Percentiles rank a stretch among this genome's conserved stretches.
phyloP scores from a whole-genome alignment of 805 yeast species.

The Naumovozyma baii region DNA sequence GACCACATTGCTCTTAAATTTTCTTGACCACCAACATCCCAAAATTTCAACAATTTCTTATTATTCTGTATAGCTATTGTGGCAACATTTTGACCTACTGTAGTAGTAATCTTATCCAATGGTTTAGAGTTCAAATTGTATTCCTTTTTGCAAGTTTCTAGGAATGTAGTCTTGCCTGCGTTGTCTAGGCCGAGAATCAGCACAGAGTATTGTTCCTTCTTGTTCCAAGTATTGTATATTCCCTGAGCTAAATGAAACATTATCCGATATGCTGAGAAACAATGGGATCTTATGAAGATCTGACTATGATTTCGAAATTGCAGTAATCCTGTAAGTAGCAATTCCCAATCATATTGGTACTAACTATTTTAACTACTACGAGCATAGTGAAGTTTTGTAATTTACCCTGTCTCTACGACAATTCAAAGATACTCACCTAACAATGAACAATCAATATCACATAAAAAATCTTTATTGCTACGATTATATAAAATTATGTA shows the following conservation, averaged over 20 bases:
- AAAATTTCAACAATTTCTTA: conserved; percentile 54
- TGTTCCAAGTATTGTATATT: conserved; percentile 47
- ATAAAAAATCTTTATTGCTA: no score
- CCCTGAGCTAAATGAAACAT: conserved; percentile 68
- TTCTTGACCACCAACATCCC: conserved; percentile 97
- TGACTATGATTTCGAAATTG: no score
- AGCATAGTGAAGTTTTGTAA: no score
- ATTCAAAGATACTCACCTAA: no score
- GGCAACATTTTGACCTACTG: conserved; percentile 86
- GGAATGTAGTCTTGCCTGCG: conserved; percentile 86
- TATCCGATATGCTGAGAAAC: no score
- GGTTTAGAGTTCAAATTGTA: conserved; percentile 41
- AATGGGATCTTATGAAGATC: no score
- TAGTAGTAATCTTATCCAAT: conserved; percentile 67
- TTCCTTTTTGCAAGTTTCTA: conserved; percentile 53
- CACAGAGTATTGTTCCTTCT: conserved; percentile 61
- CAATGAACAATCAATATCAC: no score
- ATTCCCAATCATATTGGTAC: no score
- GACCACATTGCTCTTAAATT: conserved; percentile 80
- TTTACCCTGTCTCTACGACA: no score
- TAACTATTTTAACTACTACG: no score
- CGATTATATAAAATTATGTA: no score
- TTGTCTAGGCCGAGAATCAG: conserved; percentile 85
- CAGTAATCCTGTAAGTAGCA: no score
- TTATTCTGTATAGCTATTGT: conserved; percentile 32